phyloP scores from a whole-genome alignment of 73 alveolate genomes.

The Paraurostyla sp. region DNA sequence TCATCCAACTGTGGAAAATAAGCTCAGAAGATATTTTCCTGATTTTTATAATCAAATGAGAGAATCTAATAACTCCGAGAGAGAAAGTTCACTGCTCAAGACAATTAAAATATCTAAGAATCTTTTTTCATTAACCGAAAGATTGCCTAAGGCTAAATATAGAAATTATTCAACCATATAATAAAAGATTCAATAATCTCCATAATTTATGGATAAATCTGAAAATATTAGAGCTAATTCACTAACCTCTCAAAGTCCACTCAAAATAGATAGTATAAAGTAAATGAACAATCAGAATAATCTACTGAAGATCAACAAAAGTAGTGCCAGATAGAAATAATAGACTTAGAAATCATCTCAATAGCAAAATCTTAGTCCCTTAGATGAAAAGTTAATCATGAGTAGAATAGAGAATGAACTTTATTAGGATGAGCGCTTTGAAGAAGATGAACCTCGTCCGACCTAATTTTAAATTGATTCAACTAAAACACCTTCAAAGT shows the following conservation, averaged over 20 bases:
- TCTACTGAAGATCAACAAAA: neutral
- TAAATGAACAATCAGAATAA: neutral
- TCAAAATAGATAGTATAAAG: neutral
- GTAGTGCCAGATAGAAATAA: neutral
- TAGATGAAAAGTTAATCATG: too few species aligned
- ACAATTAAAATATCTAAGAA: conserved; percentile 18
- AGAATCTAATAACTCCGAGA: neutral
- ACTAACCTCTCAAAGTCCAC: neutral
- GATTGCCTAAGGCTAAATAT: conserved; percentile 33
- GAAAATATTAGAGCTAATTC: neutral
- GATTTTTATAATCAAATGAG: neutral
- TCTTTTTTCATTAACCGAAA: conserved; percentile 16
- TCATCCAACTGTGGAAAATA: conserved; percentile 21
- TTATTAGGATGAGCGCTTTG: too few species aligned
- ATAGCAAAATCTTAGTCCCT: too few species aligned
- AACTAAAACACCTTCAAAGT: too few species aligned
- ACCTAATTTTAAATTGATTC: too few species aligned
- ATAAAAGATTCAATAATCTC: neutral
- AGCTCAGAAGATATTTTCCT: conserved; percentile 25
- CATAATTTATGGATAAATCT: neutral
- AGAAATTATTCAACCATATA: conserved; percentile 9
- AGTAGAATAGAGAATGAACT: too few species aligned
- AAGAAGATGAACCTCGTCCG: too few species aligned
- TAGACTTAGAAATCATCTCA: too few species aligned
- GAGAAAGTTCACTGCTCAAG: neutral